These are phyloP conservation scores for Neolentinus lepideus DNA, from an alignment of 1,284 basidiomycete genomes.

Conservation along the genomic window DNA sequence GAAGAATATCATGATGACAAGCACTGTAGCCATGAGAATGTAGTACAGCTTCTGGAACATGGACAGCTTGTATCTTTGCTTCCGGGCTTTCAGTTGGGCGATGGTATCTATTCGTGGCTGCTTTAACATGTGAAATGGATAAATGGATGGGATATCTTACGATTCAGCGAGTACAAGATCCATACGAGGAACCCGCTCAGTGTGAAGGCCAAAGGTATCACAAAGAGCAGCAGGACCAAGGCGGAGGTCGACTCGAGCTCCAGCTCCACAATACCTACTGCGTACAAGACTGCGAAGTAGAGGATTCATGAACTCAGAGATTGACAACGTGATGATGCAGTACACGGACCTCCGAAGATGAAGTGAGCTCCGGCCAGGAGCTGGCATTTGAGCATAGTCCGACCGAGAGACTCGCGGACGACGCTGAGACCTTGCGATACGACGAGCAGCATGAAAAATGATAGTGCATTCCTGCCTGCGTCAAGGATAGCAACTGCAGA, in stretches of 20 bases:
- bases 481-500: slow-evolving; percentile 79
- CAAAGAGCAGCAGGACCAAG: slow-evolving; percentile 73
- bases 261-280: slow-evolving; percentile 88
- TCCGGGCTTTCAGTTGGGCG: slow-evolving; percentile 72
- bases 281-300: slow-evolving; percentile 65
- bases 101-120: slow-evolving; percentile 65
- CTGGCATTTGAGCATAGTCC: slow-evolving; percentile 74
- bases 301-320: background rate
- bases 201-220: slow-evolving; percentile 91
- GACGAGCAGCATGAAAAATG: slow-evolving; percentile 92
- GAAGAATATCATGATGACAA: slow-evolving; percentile 87
- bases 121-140: slow-evolving; percentile 6
- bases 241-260: slow-evolving; percentile 85
- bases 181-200: slow-evolving; percentile 92
- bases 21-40: slow-evolving; percentile 80
- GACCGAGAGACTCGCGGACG: slow-evolving; percentile 73
- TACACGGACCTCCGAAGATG: slow-evolving; percentile 78
- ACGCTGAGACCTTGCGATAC: slow-evolving; percentile 86
- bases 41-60: slow-evolving; percentile 87
- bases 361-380: slow-evolving; percentile 81
- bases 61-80: slow-evolving; percentile 80
- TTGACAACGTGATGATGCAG: slow-evolving; percentile 11
- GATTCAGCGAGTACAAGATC: slow-evolving; percentile 89
- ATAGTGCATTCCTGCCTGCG: slow-evolving; percentile 88
- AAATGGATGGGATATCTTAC: slow-evolving; percentile 29